Conservation (phyloP, 208 protist species). For the Polymyxa betae region DNA sequence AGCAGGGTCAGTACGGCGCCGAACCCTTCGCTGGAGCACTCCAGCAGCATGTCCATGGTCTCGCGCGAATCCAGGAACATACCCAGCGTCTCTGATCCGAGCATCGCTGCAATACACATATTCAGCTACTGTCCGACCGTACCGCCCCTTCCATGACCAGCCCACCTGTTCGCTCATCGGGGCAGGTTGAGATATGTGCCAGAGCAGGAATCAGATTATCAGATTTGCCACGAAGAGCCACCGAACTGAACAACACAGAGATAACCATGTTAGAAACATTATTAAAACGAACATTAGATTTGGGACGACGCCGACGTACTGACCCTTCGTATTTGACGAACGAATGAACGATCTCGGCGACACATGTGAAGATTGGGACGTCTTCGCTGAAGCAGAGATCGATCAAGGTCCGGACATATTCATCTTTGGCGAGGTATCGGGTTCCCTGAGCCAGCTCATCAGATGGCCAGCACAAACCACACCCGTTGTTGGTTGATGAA, state of each 20-base stretch:
- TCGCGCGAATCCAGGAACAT: constrained; percentile 45
- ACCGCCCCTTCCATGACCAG: not conserved
- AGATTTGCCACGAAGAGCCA: constrained; percentile 21
- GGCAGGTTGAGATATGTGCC: constrained; percentile 19
- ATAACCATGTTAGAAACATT: no score
- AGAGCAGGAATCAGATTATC: constrained; percentile 32
- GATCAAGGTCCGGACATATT: constrained; percentile 22
- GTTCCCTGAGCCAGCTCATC: not conserved
- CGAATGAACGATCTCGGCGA: constrained; percentile 15
- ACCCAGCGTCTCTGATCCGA: constrained; percentile 12
- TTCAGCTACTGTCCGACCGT: not conserved
- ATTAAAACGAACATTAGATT: no score
- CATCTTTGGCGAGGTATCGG: constrained; percentile 38
- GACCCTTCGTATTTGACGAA: constrained; percentile 38
- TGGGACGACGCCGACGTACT: not conserved
- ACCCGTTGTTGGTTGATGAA: not conserved
- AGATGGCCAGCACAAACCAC: not conserved
- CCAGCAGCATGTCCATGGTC: constrained; percentile 44
- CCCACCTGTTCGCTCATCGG: constrained; percentile 10
- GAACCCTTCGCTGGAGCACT: constrained; percentile 51
- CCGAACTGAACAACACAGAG: not conserved
- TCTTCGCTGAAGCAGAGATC: constrained; percentile 35
- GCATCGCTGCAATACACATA: not conserved
- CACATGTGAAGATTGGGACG: constrained; percentile 34
- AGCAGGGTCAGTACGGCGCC: constrained; percentile 24